Base-by-base conservation (phyloP, 306 rosid genomes). In the Astragalus membranaceus region DNA sequence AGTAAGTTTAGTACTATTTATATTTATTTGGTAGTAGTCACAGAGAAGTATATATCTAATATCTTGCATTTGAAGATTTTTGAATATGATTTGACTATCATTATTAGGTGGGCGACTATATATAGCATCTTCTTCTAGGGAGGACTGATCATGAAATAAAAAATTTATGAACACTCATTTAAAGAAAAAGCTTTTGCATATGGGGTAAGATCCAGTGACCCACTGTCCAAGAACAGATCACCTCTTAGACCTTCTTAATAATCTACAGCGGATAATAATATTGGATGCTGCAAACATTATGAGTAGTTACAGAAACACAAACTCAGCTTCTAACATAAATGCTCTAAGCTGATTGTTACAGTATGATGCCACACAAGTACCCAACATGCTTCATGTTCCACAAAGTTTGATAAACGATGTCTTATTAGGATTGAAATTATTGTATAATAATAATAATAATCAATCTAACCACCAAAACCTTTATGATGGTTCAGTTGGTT, bases 81-180 rank as follows among this genome's bases (percentile, higher is more conserved):
- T 23, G 26, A 23, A 23, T 23, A n/a, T n/a, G n/a, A 23, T 23
- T 23, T 23, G 26, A 1, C 2, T n/a, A 32, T 42, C n/a, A 8
- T 49, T 10, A 3, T 23, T 52, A 87, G 96, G 88, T 91, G 97
- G 97, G 84, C 97, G 1, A 78, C 88, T n/a, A n/a, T 3, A 91
- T 91, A 81, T 90, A 96, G 15, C 77, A 81, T n/a, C 90, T 85
- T 87, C 74, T 88, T 7, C 92, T 92, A 7, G 92, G 97, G 9
- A 73, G 97, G 59, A 91, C 95, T 0, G 97, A 91, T 54, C 88
- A 91, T 60, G 97, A 91, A 43, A 87, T 91, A 1, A 91, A 91
- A 74, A 91, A 91, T 55, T 83, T 86, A 4, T 91, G 97, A 91
- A 91, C 77, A 91, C 95, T 0, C 92, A 86, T 75, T 46, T 91